phyloP scores from a whole-genome alignment of 257 asterid genomes.

The Misopates orontium region DNA sequence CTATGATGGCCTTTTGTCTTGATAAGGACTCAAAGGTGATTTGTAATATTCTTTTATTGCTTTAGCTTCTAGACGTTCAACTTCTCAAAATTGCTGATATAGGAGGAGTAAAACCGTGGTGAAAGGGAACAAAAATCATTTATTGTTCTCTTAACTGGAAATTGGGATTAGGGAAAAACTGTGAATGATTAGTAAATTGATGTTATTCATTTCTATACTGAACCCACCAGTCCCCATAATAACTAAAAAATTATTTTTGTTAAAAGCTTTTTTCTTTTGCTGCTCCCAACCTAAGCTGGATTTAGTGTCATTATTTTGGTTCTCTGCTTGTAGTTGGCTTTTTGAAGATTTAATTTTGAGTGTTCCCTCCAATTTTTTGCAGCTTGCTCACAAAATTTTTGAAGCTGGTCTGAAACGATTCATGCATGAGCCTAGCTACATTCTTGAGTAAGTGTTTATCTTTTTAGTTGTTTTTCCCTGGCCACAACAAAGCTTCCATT shows the following conservation, averaged over 20 bases:
- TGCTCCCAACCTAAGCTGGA: too few species aligned
- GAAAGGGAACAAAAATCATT: slow-evolving; percentile 1
- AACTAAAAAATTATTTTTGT: too few species aligned
- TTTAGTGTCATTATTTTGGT: background rate
- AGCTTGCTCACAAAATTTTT: slow-evolving; percentile 91
- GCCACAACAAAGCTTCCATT: slow-evolving; percentile 11
- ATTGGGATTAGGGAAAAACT: background rate
- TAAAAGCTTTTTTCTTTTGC: too few species aligned
- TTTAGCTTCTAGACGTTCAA: background rate
- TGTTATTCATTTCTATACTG: slow-evolving; percentile 12
- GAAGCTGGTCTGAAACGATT: slow-evolving; percentile 92
- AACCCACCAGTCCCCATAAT: background rate
- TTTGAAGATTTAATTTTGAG: slow-evolving; percentile 5
- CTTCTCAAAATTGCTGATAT: slow-evolving; percentile 2
- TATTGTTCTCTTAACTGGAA: background rate
- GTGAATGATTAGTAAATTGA: background rate
- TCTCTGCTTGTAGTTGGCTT: slow-evolving; percentile 6
- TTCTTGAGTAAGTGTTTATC: slow-evolving; percentile 79
- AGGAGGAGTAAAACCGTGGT: slow-evolving; percentile 10
- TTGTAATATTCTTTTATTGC: slow-evolving; percentile 16
- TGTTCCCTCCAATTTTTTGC: slow-evolving; percentile 28
- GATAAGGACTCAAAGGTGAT: slow-evolving; percentile 97
- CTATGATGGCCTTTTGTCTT: slow-evolving; percentile 95
- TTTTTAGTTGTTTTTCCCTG: background rate
- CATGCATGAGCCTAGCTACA: slow-evolving; percentile 97